Evolutionary conservation across 257 asterid genomes (phyloP), one percentile per base, ranked within the genome.

Genomic region (Nicotiana otophora): DNA sequence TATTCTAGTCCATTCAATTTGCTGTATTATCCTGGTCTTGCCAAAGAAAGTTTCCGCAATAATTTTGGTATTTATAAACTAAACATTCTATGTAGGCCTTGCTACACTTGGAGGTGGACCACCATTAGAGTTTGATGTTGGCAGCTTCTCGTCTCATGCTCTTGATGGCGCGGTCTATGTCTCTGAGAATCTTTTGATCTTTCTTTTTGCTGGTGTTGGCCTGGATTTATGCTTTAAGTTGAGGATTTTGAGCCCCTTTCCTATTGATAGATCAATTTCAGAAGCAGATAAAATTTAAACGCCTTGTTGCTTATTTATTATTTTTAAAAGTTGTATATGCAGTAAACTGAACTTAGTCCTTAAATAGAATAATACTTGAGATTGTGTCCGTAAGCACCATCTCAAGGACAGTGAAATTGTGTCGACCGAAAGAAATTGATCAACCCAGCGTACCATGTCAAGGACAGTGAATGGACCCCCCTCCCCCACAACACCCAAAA

Each of bases 131-230:
- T 70, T 90, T 90, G 92, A 96, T 4, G 80, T 84, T 11, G 78
- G 78, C 77, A 94, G 92, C 90, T 85, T 94, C 51, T 15, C 83
- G 53, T 84, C 94, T 2, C 92, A 89, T 74, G 93, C 94, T 61
- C 82, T 86, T 75, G 87, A 88, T 72, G 96, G 92, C 63, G 95
- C 89, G 8, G 86, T 87, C 65, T 88, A 72, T 86, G 88, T 96
- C 80, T 92, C 95, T 34, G 98, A 96, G 87, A 90, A 90, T 89
- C 92, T 96, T 54, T 83, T 94, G 86, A 83, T 94, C 77, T 96
- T 96, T 81, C 84, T 90, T 65, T 94, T 94, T 86, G 98, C 98
- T 81, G 97, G 93, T 58, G 93, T 93, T 84, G 97, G 92, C 20
- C 88, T 96, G 7, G 99, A 96, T 86, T 90, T 89, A 81, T 92